Base-by-base conservation (phyloP, 768 basidiomycete species). In the Daedaleopsis sinensis region DNA sequence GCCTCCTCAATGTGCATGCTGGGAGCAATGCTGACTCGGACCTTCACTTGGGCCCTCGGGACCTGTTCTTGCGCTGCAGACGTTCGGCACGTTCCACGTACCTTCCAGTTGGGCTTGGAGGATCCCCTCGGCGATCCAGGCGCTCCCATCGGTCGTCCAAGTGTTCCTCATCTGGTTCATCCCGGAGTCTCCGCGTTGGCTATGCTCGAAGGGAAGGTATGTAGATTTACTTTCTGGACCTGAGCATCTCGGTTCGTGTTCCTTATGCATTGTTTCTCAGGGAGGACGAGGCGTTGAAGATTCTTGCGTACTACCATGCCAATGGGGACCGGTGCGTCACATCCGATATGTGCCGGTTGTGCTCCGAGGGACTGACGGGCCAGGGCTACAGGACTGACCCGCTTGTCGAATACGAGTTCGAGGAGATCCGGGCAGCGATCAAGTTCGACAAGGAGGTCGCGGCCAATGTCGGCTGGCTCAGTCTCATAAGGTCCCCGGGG, bases 361-460 rank as follows among this genome's bases (percentile, higher is more conserved):
- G 7, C 27, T 11, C 13, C 1, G 42, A 15, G n/a, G n/a, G n/a
- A 15, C 42, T 43, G 42, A 43, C 42, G 13, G 15, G 5, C n/a
- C n/a, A 5, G 42, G 13, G 42, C 8, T 12, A 21, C 53, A 59
- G 71, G 52, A 60, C 79, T 23, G 83, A 88, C 66, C 81, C 85
- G 1, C 78, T 85, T 1, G 84, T 87, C 1, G 76, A 82, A 63
- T 85, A 82, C 68, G 85, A 87, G 68, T 86, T 83, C 64, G 79
- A 82, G 64, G 87, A 88, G 72, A 89, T 89, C 75, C 85, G 83
- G 68, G 78, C 82, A 24, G 84, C 84, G 7, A 71, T 81, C 42
- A 32, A 37, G 47, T 64, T 64, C 37, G 63, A 64, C 53, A 27
- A 47, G 10, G 63, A 64, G 35, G 73, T 78, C n/a, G 75, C 77